These are phyloP conservation scores for Entamoeba dispar DNA, from an alignment of 208 protist species.

Conservation along the genomic window DNA sequence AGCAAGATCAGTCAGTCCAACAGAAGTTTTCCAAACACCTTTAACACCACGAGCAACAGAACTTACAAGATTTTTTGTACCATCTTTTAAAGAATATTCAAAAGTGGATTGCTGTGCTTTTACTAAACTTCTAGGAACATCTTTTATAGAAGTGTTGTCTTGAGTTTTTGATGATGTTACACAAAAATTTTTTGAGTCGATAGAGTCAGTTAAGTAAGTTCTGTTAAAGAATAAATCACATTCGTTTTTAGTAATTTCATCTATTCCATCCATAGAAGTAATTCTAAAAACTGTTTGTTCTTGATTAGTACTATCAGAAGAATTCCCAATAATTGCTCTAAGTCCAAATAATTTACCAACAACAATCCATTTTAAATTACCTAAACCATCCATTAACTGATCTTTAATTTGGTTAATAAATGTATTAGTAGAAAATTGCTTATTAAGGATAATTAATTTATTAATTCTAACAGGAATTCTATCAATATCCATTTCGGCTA, in stretches of 20 bases:
- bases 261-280: background rate
- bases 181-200: no score
- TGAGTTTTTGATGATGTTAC: no score
- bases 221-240: background rate
- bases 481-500: background rate
- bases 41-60: background rate
- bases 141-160: no score
- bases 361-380: background rate
- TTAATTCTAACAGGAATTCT: background rate
- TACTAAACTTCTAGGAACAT: background rate
- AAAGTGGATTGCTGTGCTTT: background rate
- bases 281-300: no score
- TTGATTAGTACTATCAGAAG: no score
- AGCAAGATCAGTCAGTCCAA: background rate
- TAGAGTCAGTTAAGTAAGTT: no score
- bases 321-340: no score
- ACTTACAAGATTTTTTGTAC: background rate
- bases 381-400: background rate
- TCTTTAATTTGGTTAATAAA: background rate
- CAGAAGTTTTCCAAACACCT: background rate
- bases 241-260: background rate
- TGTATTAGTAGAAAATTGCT: background rate
- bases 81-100: background rate
- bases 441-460: background rate
- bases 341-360: background rate